A percentile compares a stretch with the other conserved stretches of the same genome.
These are phyloP conservation scores for Phytophthora sansomeana DNA, from an alignment of 352 stramenopile genomes.

Conservation along the genomic window DNA sequence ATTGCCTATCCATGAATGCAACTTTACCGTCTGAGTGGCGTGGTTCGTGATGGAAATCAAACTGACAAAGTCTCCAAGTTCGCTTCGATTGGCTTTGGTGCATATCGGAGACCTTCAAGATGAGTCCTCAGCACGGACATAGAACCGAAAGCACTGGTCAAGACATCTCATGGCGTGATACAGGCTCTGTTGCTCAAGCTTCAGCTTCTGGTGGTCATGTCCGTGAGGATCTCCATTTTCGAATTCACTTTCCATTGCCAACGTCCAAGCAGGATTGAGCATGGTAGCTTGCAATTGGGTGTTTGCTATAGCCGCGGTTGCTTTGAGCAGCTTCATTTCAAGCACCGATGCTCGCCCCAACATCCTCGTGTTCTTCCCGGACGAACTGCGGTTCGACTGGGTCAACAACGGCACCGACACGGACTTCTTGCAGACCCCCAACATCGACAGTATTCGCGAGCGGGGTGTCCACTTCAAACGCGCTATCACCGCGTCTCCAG, in stretches of 20 bases:
- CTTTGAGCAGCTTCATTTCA: neutral
- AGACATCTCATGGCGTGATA: too few species aligned
- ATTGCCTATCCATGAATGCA: conserved; percentile 1
- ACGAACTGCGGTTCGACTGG: conserved; percentile 46
- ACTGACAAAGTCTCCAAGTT: conserved; percentile 25
- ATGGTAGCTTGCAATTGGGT: conserved; percentile 16
- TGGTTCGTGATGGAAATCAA: neutral
- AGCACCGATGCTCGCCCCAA: conserved; percentile 29
- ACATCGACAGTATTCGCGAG: conserved; percentile 44
- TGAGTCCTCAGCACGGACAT: conserved; percentile 11
- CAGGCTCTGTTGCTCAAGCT: neutral
- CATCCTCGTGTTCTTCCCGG: conserved; percentile 48
- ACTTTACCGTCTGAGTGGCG: too few species aligned
- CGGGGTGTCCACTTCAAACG: conserved; percentile 43
- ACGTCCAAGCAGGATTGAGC: neutral
- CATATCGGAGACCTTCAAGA: conserved; percentile 17
- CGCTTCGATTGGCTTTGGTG: conserved; percentile 18
- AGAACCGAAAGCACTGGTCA: conserved; percentile 16
- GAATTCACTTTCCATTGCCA: conserved; percentile 15
- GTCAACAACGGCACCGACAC: conserved; percentile 42
- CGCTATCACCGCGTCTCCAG: conserved; percentile 36
- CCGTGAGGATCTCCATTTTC: conserved; percentile 14
- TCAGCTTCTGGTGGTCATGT: conserved; percentile 26
- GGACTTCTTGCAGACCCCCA: conserved; percentile 43
- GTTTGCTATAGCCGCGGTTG: neutral